Evolutionary conservation across 306 rosid genomes (phyloP).

Genomic region (cucumber (Cucumis sativus)): DNA sequence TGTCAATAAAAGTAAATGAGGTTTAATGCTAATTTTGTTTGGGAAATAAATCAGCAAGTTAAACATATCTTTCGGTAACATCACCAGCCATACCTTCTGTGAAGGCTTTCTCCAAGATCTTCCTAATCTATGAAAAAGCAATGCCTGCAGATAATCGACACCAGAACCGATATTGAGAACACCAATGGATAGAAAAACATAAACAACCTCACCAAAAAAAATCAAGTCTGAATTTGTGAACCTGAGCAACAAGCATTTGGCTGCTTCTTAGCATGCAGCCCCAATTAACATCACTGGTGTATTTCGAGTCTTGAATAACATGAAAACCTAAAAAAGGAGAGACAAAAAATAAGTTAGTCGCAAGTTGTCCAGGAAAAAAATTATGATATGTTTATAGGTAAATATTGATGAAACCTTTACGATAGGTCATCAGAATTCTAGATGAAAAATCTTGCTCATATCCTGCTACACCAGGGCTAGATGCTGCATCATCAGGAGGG

Average conservation of each 20-base stretch:
- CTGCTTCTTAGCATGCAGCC: conserved; percentile 98
- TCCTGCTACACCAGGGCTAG: conserved; percentile 32
- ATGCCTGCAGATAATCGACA: conserved; percentile 35
- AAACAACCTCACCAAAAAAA: neutral
- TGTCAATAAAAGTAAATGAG: conserved; percentile 16
- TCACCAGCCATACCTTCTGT: conserved; percentile 41
- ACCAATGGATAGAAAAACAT: neutral
- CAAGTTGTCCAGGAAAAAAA: neutral
- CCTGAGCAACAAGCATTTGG: conserved; percentile 99
- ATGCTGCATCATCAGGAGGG: conserved; percentile 32
- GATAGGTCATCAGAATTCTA: conserved; percentile 74
- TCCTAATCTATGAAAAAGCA: conserved; percentile 73
- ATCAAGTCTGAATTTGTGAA: conserved; percentile 10
- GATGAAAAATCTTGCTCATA: conserved; percentile 72
- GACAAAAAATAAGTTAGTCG: conserved; percentile 3
- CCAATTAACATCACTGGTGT: conserved; percentile 88
- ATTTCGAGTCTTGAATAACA: conserved; percentile 66
- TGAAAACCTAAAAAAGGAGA: conserved; percentile 46
- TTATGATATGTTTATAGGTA: neutral
- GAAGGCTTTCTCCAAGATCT: conserved; percentile 69
- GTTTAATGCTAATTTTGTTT: neutral
- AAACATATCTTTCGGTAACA: neutral
- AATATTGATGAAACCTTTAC: conserved; percentile 51
- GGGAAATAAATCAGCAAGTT: neutral
- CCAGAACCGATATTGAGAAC: neutral